Conservation (phyloP, 2,329 filamentous ascomycete genomes). For the Cucurbitaria berberidis region DNA sequence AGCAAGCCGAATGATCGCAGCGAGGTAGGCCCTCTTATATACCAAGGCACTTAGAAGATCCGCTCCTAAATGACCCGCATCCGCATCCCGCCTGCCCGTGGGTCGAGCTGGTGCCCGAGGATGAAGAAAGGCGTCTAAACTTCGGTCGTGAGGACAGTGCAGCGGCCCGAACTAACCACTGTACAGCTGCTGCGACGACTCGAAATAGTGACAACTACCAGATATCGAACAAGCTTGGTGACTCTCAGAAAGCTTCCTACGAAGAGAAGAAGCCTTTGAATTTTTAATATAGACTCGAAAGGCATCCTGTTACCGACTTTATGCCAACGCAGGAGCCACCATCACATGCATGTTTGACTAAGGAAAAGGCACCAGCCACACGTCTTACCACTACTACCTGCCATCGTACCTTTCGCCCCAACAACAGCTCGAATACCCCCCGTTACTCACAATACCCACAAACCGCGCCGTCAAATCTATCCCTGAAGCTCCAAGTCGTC, state of each 20-base stretch:
- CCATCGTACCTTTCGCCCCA: conserved; percentile 24
- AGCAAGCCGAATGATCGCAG: conserved; percentile 15
- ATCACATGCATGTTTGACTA: conserved; percentile 31
- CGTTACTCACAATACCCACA: conserved; percentile 4
- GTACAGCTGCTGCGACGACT: too few relatives aligned
- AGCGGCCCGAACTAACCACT: background rate
- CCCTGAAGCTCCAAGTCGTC: conserved; percentile 1
- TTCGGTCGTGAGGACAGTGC: background rate
- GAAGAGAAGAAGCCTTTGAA: background rate
- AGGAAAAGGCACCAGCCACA: conserved; percentile 36
- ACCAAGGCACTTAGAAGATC: conserved; percentile 19
- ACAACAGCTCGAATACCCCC: conserved; percentile 12
- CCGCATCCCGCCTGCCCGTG: conserved; percentile 30
- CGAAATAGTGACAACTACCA: too few relatives aligned
- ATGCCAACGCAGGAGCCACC: conserved; percentile 16
- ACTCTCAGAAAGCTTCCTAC: background rate
- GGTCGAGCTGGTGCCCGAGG: conserved; percentile 25
- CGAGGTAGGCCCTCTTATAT: conserved; percentile 34
- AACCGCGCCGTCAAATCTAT: conserved; percentile 6
- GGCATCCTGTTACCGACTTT: too few relatives aligned
- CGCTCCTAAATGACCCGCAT: conserved; percentile 34
- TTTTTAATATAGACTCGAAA: too few relatives aligned
- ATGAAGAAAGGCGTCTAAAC: conserved; percentile 9
- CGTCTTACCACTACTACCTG: conserved; percentile 18
- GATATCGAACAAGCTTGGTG: too few relatives aligned